Evolutionary conservation across 169 alveolate species (phyloP).

Genomic region (Plasmodium blacklocki): DNA sequence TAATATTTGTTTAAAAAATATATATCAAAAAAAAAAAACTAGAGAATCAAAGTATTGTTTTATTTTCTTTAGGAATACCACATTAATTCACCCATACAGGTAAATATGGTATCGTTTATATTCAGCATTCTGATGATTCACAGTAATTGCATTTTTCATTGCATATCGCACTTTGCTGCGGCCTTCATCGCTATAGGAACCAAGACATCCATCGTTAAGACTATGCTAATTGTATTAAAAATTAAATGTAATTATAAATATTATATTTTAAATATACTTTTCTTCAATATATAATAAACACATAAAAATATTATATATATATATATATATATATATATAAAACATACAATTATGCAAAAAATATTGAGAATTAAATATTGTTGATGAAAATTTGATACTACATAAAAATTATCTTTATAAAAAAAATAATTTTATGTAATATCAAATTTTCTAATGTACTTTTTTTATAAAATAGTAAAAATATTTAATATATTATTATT

Average conservation of each 20-base stretch:
- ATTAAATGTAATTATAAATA: background rate
- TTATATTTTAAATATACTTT: background rate
- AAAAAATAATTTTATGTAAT: too few species aligned
- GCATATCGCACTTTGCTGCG: slow-evolving; percentile 70
- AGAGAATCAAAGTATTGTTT: too few species aligned
- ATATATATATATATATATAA: background rate
- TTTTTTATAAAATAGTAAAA: background rate
- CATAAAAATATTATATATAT: background rate
- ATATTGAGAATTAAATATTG: too few species aligned
- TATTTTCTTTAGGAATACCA: too few species aligned
- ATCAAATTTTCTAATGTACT: background rate
- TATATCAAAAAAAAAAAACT: too few species aligned
- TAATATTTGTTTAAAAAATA: too few species aligned
- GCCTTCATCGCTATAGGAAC: slow-evolving; percentile 78
- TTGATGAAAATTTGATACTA: too few species aligned
- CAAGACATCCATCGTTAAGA: slow-evolving; percentile 76
- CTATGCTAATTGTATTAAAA: background rate
- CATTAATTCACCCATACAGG: too few species aligned
- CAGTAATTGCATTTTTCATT: slow-evolving; percentile 72
- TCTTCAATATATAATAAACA: background rate
- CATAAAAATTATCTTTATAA: too few species aligned
- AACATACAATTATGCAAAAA: background rate
- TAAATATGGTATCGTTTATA: slow-evolving; percentile 33
- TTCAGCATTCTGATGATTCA: slow-evolving; percentile 76
- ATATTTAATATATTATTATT: background rate